Percentiles rank a stretch among this genome's conserved stretches.
These are phyloP conservation scores for Phoenix roebelenii DNA, from an alignment of 176 grass and related monocot species.

Conservation along the genomic window DNA sequence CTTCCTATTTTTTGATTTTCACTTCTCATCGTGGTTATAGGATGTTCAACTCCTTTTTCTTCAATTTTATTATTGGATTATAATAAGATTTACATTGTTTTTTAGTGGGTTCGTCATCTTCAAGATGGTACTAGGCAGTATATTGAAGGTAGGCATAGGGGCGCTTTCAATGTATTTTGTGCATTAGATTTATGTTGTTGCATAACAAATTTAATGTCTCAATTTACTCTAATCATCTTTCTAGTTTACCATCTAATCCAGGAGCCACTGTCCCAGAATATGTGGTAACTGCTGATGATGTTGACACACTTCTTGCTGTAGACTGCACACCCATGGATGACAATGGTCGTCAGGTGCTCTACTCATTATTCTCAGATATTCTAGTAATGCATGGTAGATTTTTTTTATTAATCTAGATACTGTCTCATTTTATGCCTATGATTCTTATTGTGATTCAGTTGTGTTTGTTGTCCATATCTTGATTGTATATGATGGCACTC, in stretches of 20 bases:
- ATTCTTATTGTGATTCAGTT: too few species aligned
- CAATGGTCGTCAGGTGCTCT: constrained; percentile 64
- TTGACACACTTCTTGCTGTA: constrained; percentile 74
- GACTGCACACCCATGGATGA: constrained; percentile 99
- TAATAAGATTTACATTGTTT: constrained; percentile 12
- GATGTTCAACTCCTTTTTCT: constrained; percentile 7
- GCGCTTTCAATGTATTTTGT: not conserved
- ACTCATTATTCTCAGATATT: constrained; percentile 3
- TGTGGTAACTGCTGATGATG: constrained; percentile 89
- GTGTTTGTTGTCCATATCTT: too few species aligned
- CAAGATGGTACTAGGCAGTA: constrained; percentile 67
- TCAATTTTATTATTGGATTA: not conserved
- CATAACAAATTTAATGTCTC: too few species aligned
- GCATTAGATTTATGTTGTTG: not conserved
- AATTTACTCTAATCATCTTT: too few species aligned
- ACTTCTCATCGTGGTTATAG: constrained; percentile 9
- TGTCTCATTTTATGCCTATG: too few species aligned
- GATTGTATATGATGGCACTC: too few species aligned
- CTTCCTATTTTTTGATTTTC: not conserved
- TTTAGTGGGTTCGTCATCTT: constrained; percentile 81
- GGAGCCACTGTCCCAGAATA: constrained; percentile 75
- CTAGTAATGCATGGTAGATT: not conserved
- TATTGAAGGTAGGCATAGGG: constrained; percentile 57
- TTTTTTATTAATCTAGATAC: not conserved
- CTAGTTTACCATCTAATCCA: constrained; percentile 26